Conservation (phyloP, 1,139 yeast genomes). For the Debaryomycetaceae sp. region DNA sequence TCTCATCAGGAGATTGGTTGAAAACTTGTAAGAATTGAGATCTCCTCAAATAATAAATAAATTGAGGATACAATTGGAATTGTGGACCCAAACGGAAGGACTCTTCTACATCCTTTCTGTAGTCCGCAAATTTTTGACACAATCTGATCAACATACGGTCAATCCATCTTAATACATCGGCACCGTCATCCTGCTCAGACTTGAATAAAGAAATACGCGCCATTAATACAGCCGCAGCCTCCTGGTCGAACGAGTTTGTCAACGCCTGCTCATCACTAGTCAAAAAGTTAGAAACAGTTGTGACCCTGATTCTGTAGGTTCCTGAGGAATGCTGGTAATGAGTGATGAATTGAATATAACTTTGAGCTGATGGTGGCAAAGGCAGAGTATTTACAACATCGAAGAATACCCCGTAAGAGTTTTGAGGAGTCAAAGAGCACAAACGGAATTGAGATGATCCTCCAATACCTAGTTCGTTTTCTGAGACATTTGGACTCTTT, state of each 20-base stretch:
- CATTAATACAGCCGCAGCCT: conserved; percentile 96
- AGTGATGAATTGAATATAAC: conserved; percentile 68
- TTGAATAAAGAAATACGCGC: conserved; percentile 90
- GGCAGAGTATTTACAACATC: conserved; percentile 66
- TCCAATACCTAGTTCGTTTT: conserved; percentile 90
- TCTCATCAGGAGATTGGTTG: conserved; percentile 97
- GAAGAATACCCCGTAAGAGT: conserved; percentile 82
- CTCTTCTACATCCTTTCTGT: conserved; percentile 46
- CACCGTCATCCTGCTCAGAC: conserved; percentile 67
- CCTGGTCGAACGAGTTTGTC: conserved; percentile 87
- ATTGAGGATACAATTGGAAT: conserved; percentile 75
- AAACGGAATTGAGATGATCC: conserved; percentile 86
- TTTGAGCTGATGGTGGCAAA: conserved; percentile 49
- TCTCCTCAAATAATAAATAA: conserved; percentile 92
- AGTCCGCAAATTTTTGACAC: conserved; percentile 52
- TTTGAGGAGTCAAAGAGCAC: conserved; percentile 80
- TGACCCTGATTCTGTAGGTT: conserved; percentile 82
- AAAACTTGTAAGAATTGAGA: conserved; percentile 95
- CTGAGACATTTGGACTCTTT: conserved; percentile 73
- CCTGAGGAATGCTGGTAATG: conserved; percentile 80
- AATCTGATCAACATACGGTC: conserved; percentile 50
- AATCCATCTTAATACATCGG: conserved; percentile 51
- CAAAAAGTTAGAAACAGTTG: conserved; percentile 74
- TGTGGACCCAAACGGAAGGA: conserved; percentile 47
- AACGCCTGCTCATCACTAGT: conserved; percentile 48